Conservation (phyloP, 306 rosid species). For the Cercis canadensis region DNA sequence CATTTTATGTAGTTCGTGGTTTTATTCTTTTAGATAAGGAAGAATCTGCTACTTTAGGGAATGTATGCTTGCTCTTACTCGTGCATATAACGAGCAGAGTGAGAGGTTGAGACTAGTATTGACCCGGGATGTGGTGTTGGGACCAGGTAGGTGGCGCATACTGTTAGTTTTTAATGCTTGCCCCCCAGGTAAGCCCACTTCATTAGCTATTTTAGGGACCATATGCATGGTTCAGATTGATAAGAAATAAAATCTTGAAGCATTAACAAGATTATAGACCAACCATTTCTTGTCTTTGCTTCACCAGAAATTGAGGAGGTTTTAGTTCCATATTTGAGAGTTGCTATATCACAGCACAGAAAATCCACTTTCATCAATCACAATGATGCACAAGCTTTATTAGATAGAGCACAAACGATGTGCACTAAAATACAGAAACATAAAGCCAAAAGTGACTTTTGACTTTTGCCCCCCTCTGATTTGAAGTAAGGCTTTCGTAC, state of each 20-base stretch:
- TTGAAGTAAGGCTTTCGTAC: background rate
- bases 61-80: background rate
- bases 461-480: slow-evolving; percentile 17
- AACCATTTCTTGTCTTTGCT: slow-evolving; percentile 10
- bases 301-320: slow-evolving; percentile 5
- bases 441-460: slow-evolving; percentile 20
- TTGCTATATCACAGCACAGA: background rate
- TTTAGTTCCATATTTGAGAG: slow-evolving; percentile 24
- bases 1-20: too few relatives aligned
- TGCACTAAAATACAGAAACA: slow-evolving; percentile 15
- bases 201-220: background rate
- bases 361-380: slow-evolving; percentile 2
- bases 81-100: background rate
- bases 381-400: slow-evolving; percentile 39
- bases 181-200: background rate
- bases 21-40: too few relatives aligned
- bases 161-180: background rate
- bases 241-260: background rate
- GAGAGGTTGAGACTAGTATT: too few relatives aligned
- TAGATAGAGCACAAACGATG: slow-evolving; percentile 25
- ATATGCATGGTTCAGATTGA: background rate
- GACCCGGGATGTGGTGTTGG: background rate
- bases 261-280: background rate
- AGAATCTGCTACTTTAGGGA: too few relatives aligned
- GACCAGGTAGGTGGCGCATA: background rate